These are phyloP conservation scores for Boletellus ananas DNA, from an alignment of 768 basidiomycete genomes.

Conservation along the genomic window DNA sequence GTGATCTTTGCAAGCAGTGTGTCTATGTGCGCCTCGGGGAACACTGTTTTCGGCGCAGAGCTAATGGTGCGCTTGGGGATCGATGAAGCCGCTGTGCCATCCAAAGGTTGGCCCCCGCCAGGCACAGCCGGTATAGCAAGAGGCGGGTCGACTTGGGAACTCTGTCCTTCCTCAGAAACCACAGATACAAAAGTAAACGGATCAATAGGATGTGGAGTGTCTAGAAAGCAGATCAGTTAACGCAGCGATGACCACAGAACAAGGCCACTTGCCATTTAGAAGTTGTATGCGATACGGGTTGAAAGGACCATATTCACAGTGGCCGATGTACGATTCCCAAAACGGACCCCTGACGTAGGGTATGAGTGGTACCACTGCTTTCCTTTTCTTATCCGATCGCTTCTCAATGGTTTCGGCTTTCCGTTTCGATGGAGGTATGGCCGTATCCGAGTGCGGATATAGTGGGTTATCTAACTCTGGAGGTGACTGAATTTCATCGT, in stretches of 20 bases:
- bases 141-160: slow-evolving; percentile 23
- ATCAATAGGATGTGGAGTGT: slow-evolving; percentile 68
- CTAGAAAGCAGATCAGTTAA: slow-evolving; percentile 35
- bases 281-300: slow-evolving; percentile 72
- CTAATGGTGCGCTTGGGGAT: slow-evolving; percentile 27
- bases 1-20: slow-evolving; percentile 61
- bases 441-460: slow-evolving; percentile 28
- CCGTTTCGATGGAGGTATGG: slow-evolving; percentile 52
- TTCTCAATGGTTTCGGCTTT: slow-evolving; percentile 53
- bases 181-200: slow-evolving; percentile 72
- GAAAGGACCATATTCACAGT: slow-evolving; percentile 67
- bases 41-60: slow-evolving; percentile 48
- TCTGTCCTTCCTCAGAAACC: slow-evolving; percentile 35
- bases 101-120: slow-evolving; percentile 28
- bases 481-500: slow-evolving; percentile 59
- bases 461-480: slow-evolving; percentile 38
- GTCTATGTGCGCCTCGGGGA: slow-evolving; percentile 65
- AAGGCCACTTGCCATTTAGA: slow-evolving; percentile 67
- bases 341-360: slow-evolving; percentile 80
- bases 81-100: slow-evolving; percentile 13
- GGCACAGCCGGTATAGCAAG: slow-evolving; percentile 51
- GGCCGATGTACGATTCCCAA: slow-evolving; percentile 69
- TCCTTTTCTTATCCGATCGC: slow-evolving; percentile 63
- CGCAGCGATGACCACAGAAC: neutral
- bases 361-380: slow-evolving; percentile 72